These are phyloP conservation scores for Allomyces javanicus DNA, from an alignment of 192 early-diverging fungal species.

Conservation along the genomic window DNA sequence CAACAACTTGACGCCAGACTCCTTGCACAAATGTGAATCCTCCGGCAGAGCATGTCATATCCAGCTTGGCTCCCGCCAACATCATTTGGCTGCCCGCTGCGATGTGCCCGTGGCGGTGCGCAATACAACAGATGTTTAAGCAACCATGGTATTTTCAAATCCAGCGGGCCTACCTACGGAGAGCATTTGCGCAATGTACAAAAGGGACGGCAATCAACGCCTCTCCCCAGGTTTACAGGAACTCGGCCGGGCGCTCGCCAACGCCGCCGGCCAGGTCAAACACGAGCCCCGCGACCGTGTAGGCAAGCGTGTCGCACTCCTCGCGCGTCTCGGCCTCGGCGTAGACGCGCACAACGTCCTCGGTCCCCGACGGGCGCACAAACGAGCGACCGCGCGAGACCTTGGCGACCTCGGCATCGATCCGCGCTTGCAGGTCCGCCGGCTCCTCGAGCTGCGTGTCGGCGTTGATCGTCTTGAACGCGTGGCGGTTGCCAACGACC, in stretches of 20 bases:
- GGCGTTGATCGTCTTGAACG: slow-evolving; percentile 92
- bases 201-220: too few species aligned
- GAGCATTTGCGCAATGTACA: too few species aligned
- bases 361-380: slow-evolving; percentile 94
- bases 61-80: too few species aligned
- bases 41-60: too few species aligned
- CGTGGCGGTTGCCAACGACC: slow-evolving; percentile 58
- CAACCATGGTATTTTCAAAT: too few species aligned
- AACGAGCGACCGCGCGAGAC: slow-evolving; percentile 77
- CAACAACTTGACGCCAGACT: too few species aligned
- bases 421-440: slow-evolving; percentile 62
- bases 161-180: too few species aligned
- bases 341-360: slow-evolving; percentile 97
- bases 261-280: slow-evolving; percentile 85
- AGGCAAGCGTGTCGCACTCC: slow-evolving; percentile 72
- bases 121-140: too few species aligned
- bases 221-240: slow-evolving; percentile 1
- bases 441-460: slow-evolving; percentile 81
- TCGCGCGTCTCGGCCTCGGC: slow-evolving; percentile 87
- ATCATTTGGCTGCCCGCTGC: too few species aligned
- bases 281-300: slow-evolving; percentile 72
- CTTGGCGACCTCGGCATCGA: slow-evolving; percentile 66
- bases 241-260: slow-evolving; percentile 51
- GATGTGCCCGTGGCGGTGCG: too few species aligned
- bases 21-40: too few species aligned